Base-by-base conservation (phyloP, 1,284 basidiomycete genomes). In the Malassezia vespertilionis region DNA sequence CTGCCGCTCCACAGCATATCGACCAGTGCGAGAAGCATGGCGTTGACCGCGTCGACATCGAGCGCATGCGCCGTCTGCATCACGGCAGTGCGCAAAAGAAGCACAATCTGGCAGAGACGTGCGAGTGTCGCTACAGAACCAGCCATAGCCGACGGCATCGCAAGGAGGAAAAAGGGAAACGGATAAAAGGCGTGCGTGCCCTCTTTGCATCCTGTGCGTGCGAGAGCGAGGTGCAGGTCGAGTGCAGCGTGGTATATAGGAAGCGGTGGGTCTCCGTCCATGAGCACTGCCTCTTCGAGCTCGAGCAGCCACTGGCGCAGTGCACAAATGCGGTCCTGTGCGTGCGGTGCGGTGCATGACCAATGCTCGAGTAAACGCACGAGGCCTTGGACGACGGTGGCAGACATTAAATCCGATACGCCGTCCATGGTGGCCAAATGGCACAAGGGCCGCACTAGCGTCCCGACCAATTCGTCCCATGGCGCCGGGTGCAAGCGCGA, bases 1-100 rank as follows among this genome's bases (percentile, higher is more conserved):
- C 48, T 42, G 23, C 48, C 48, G 31, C 43, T 51, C 48, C 48
- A 51, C 7, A 51, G 17, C 32, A 51, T 33, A 20, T 51, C 48
- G 17, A 44, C 42, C 2, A 51, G 39, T 14, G 37, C 31, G 6
- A 33, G 20, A 5, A 39, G 32, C 48, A 51, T 51, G 14, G 32
- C 48, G 34, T 51, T 42, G 18, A 45, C 27, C 7, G 20, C 17
- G 8, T 27, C 36, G 4, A 41, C 40, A n/a, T 35, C 15, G 20
- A 49, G 18, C 11, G 30, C 28, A 11, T 35, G 14, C 8, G 33
- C 21, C 14, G 14, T 30, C 8, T 15, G 15, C 10, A 33, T 27
- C 26, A 39, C 40, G 18, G 26, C 5, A 18, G 23, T 22, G 15
- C 47, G 47, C 41, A 50, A 22, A 9, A 15, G 14, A 6, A 23